Base-by-base conservation (phyloP, 495 filamentous ascomycete genomes). In the Chaetomium fimeti region DNA sequence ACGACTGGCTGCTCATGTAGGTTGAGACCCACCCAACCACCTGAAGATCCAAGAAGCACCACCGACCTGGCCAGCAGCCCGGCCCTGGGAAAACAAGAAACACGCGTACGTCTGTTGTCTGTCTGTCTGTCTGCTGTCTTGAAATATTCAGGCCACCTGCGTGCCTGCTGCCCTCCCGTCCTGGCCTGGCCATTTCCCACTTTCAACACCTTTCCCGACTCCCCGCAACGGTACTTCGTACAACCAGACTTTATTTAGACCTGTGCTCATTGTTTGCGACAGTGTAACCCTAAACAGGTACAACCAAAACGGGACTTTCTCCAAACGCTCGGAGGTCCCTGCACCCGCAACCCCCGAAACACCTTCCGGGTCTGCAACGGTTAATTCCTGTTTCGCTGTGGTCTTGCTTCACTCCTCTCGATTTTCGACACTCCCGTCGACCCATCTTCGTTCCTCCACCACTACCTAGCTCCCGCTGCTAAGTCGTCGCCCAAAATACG, bases 271-370 rank as follows among this genome's bases (percentile, higher is more conserved):
- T 49, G 18, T 49, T 49, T 49, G 45, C 18, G 45, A 49, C 27
- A 65, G 45, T 65, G 24, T 42, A 8, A 49, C 43, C 32, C 32
- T 6, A 36, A n/a, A n/a, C n/a, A n/a, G n/a, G 40, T 52, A 4
- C 2, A 51, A 22, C 2, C 9, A 5, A 43, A 52, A 29, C 36
- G 42, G 57, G 49, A 18, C 29, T 20, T 20, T 40, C 54, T 48
- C 51, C 57, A 43, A 49, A 38, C 60, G 40, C 29, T 49, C 60
- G 55, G 57, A 55, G 54, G 64, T 57, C 67, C 69, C 57, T 66
- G 62, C 65, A 55, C 61, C 58, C 58, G 57, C 58, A 7, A 25
- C 29, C 52, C 32, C 53, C 66, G 62, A 70, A 71, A 69, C 67
- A 61, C 9, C 32, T 32, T 54, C 1, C 6, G 5, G 27, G 51